These are phyloP conservation scores for Lobulomyces angularis DNA, from an alignment of 192 early-diverging fungal genomes.

Conservation along the genomic window DNA sequence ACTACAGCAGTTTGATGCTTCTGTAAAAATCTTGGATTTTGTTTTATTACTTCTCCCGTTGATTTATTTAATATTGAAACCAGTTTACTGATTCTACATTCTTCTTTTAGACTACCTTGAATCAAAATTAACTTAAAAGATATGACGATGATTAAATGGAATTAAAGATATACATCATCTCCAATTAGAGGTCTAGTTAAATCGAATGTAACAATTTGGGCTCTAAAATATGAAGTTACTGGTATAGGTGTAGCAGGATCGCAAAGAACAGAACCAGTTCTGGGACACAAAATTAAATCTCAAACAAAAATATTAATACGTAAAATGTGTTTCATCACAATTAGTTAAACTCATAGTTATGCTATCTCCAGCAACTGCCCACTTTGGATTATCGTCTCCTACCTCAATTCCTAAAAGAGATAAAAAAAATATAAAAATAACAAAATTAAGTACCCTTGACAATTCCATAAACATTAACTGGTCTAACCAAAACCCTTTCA, in stretches of 20 bases:
- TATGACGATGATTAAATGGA: conserved; percentile 3
- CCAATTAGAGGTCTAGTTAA: conserved; percentile 84
- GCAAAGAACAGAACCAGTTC: conserved; percentile 79
- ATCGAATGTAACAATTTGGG: conserved; percentile 91
- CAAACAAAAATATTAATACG: conserved; percentile 24
- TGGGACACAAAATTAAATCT: conserved; percentile 11
- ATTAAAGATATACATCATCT: conserved; percentile 9
- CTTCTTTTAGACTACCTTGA: conserved; percentile 70
- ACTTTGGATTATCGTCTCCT: conserved; percentile 55
- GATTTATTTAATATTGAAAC: conserved; percentile 62
- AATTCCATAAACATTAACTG: conserved; percentile 58
- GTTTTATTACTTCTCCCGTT: conserved; percentile 74
- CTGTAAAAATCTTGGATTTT: conserved; percentile 56
- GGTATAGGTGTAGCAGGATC: conserved; percentile 54
- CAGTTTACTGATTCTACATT: conserved; percentile 64
- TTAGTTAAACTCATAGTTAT: conserved; percentile 61
- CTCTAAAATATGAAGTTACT: conserved; percentile 61
- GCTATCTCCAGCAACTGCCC: conserved; percentile 91
- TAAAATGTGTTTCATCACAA: conserved; percentile 61
- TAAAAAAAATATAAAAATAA: conserved; percentile 10
- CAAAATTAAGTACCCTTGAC: conserved; percentile 50
- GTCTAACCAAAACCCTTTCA: conserved; percentile 67
- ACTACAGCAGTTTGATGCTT: conserved; percentile 66
- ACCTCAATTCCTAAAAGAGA: conserved; percentile 54
- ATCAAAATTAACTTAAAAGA: conserved; percentile 60